Conservation (phyloP, 2,329 filamentous ascomycete species). For the Diaporthe citri region DNA sequence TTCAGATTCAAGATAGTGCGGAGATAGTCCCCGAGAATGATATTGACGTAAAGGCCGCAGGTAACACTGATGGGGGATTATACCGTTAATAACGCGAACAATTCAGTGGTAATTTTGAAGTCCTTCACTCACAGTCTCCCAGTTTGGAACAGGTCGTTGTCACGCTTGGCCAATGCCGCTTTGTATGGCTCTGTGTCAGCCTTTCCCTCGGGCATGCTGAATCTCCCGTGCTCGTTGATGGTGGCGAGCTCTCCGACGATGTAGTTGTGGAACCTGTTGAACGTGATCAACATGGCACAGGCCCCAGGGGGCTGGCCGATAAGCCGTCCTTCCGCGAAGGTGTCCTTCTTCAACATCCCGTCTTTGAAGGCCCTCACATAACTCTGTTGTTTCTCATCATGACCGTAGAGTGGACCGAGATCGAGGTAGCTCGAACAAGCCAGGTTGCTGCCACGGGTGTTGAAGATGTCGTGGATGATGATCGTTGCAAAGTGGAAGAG, state of each 20-base stretch:
- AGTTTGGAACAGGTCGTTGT: conserved; percentile 8
- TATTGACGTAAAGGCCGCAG: conserved; percentile 1
- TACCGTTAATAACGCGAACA: not conserved
- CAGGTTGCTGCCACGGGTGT: not conserved
- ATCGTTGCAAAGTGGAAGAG: conserved; percentile 13
- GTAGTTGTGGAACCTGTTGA: conserved; percentile 14
- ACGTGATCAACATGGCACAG: conserved; percentile 4
- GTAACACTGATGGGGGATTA: not conserved
- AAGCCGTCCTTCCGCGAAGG: not conserved
- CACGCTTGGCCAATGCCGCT: not conserved
- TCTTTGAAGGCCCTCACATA: not conserved
- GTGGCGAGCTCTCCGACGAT: conserved; percentile 12
- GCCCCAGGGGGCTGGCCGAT: conserved; percentile 7
- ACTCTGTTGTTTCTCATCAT: not conserved
- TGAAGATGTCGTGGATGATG: conserved; percentile 14
- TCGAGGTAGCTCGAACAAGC: conserved; percentile 6
- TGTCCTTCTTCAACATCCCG: conserved; percentile 9
- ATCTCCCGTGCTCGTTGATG: not conserved
- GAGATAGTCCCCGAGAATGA: conserved; percentile 10
- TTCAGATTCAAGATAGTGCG: not conserved
- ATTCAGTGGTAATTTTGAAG: not conserved
- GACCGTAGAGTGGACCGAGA: conserved; percentile 2
- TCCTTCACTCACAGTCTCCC: not conserved
- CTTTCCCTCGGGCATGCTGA: not conserved
- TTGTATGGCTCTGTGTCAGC: not conserved